A percentile compares a stretch with the other conserved stretches of the same genome.
phyloP scores from a whole-genome alignment of 2,329 filamentous ascomycete species.

The Alternaria arborescens region DNA sequence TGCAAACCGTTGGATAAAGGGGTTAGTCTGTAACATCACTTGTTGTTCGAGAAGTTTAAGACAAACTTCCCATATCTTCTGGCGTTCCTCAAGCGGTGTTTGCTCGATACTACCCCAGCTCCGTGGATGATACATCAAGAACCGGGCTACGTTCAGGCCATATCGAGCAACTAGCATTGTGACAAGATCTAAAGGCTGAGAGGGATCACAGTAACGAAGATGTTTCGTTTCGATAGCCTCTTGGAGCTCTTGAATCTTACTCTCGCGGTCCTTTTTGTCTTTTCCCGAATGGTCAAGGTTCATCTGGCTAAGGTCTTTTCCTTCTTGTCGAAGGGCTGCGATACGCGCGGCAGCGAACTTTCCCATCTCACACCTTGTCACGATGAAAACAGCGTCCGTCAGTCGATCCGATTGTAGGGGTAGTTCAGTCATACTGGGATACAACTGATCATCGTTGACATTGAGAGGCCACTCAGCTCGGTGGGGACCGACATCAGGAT shows the following conservation, averaged over 20 bases:
- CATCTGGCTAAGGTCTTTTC: constrained; percentile 5
- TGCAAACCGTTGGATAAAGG: constrained; percentile 64
- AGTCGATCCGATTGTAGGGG: constrained; percentile 45
- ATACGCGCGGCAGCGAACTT: constrained; percentile 33
- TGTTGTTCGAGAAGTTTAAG: constrained; percentile 73
- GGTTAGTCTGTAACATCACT: constrained; percentile 67
- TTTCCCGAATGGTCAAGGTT: constrained; percentile 6
- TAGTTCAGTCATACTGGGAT: constrained; percentile 49
- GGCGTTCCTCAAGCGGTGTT: constrained; percentile 64
- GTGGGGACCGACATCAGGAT: constrained; percentile 52
- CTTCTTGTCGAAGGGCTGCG: constrained; percentile 35
- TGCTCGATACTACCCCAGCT: background rate
- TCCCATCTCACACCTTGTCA: constrained; percentile 50
- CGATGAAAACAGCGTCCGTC: constrained; percentile 56
- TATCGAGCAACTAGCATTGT: constrained; percentile 64
- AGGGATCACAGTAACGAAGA: constrained; percentile 47
- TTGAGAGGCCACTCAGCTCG: constrained; percentile 60
- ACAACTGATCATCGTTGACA: constrained; percentile 58
- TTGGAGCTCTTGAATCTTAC: constrained; percentile 50
- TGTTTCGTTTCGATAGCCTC: constrained; percentile 49
- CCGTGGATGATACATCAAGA: constrained; percentile 43
- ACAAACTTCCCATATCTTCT: constrained; percentile 10
- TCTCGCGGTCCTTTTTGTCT: constrained; percentile 17
- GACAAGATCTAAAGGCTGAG: constrained; percentile 67
- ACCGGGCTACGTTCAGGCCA: constrained; percentile 74